phyloP scores from a whole-genome alignment of 805 yeast genomes.

The Isabelozyma rhagii region DNA sequence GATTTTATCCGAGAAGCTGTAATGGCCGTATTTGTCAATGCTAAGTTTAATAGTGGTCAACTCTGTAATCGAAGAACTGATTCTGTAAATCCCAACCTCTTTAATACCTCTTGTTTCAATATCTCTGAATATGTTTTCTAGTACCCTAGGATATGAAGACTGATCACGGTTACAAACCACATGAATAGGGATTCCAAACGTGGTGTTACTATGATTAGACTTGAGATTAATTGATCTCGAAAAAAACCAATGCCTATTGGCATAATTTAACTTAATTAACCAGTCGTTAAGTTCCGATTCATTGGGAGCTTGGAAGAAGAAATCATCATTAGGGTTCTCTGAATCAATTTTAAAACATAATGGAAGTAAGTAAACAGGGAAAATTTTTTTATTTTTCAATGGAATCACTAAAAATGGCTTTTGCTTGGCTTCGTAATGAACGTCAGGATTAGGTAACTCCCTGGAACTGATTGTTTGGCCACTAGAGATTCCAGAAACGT shows the following conservation, averaged over 20 bases:
- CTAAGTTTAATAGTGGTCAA: conserved; percentile 40
- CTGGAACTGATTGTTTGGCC: conserved; percentile 40
- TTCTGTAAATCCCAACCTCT: conserved; percentile 87
- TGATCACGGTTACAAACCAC: conserved; percentile 73
- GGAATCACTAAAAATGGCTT: conserved; percentile 52
- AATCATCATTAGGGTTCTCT: conserved; percentile 47
- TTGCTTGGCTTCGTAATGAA: conserved; percentile 36
- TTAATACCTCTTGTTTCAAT: conserved; percentile 86
- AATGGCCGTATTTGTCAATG: conserved; percentile 46
- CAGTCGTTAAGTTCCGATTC: conserved; percentile 70
- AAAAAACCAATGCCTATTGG: conserved; percentile 54
- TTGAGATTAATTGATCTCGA: conserved; percentile 36
- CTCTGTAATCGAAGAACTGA: conserved; percentile 50
- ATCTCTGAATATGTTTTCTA: conserved; percentile 63
- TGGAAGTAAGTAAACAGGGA: conserved; percentile 51
- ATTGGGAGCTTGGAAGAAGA: conserved; percentile 62
- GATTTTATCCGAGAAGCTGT: conserved; percentile 47
- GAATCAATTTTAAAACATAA: conserved; percentile 48
- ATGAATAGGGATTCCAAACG: conserved; percentile 85
- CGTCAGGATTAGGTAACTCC: conserved; percentile 58
- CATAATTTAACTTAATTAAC: conserved; percentile 51
- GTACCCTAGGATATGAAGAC: conserved; percentile 58
- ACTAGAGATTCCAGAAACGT: conserved; percentile 31
- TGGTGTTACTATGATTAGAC: conserved; percentile 23
- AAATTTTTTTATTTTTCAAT: conserved; percentile 44